These are phyloP conservation scores for Coemansia erecta DNA, from an alignment of 192 early-diverging fungal genomes.

Conservation along the genomic window DNA sequence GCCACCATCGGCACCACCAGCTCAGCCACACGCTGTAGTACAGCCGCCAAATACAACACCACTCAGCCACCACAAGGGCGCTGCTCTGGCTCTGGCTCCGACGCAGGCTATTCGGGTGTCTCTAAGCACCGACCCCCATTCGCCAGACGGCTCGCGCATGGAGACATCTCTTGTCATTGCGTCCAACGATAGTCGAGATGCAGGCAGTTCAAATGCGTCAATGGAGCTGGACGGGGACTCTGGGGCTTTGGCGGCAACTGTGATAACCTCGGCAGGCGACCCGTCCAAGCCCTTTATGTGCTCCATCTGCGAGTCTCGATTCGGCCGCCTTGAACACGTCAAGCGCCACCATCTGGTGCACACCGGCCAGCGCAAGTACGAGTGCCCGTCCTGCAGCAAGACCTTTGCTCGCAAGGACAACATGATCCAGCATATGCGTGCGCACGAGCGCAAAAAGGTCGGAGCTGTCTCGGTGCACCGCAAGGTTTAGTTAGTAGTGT, in stretches of 20 bases:
- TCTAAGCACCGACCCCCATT: background rate
- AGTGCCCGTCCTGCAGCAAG: conserved; percentile 62
- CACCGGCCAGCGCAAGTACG: conserved; percentile 64
- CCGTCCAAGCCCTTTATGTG: conserved; percentile 51
- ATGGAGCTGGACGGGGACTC: too few relatives aligned
- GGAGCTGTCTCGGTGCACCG: background rate
- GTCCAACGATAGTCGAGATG: too few relatives aligned
- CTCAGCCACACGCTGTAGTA: background rate
- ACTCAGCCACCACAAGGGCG: background rate
- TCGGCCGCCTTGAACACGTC: conserved; percentile 54
- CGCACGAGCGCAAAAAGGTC: conserved; percentile 54
- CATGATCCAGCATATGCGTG: conserved; percentile 78
- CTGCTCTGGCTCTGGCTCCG: conserved; percentile 3
- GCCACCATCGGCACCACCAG: background rate
- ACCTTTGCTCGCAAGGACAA: conserved; percentile 75
- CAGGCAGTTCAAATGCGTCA: too few relatives aligned
- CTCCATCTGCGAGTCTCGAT: conserved; percentile 58
- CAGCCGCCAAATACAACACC: background rate
- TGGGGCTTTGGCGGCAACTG: too few relatives aligned
- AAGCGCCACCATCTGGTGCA: conserved; percentile 54
- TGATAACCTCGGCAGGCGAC: conserved; percentile 12
- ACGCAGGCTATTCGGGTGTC: background rate
- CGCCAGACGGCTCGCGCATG: background rate
- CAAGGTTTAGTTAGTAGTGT: background rate
- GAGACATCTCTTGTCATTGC: too few relatives aligned